Base-by-base conservation (phyloP, 495 filamentous ascomycete genomes). In the Penicillium alfredii region DNA sequence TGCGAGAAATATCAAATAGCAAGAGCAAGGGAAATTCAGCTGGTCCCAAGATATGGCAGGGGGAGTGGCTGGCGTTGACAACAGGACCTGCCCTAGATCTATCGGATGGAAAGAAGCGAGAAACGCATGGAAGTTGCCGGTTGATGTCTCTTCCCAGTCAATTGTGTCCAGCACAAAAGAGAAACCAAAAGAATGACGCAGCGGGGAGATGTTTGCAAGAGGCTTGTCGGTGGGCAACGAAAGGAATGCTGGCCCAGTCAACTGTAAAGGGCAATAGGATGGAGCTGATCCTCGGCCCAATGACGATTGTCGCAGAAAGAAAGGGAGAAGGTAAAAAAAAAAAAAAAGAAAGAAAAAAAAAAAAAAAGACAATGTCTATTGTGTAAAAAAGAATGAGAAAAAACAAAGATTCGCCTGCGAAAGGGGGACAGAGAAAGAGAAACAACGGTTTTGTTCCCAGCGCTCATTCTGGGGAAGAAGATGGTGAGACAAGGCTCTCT, bases 211-310 rank as follows among this genome's bases (percentile, higher is more conserved):
- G 26, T 22, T 29, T 44, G 17, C 26, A 24, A 42, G 37, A 39
- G 38, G 27, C 37, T 33, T 35, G 54, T 59, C 34, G 49, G 33
- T 14, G 38, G 57, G 57, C 57, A 65, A 67, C 63, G 51, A 60
- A 58, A 52, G 54, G 63, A 67, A 67, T 65, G 63, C 55, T 48
- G 36, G 52, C 13, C 46, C 56, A 44, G 56, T 58, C 63, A 56
- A 1, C 53, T 49, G 25, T 25, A 12, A 32, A 44, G 30, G 28
- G 25, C 34, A 30, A 36, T n/a, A 23, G 40, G 22, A 33, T 35
- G 40, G 28, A 45, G 28, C 31, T 38, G 23, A 48, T 45, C 47
- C 47, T 53, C 39, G 32, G 25, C 14, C 34, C 23, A 45, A 50
- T 35, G 47, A 33, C 16, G 40, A 42, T 49, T 46, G 47, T 46